Evolutionary conservation across 2,329 filamentous ascomycete species (phyloP).

Genomic region (Colletotrichum aenigma): DNA sequence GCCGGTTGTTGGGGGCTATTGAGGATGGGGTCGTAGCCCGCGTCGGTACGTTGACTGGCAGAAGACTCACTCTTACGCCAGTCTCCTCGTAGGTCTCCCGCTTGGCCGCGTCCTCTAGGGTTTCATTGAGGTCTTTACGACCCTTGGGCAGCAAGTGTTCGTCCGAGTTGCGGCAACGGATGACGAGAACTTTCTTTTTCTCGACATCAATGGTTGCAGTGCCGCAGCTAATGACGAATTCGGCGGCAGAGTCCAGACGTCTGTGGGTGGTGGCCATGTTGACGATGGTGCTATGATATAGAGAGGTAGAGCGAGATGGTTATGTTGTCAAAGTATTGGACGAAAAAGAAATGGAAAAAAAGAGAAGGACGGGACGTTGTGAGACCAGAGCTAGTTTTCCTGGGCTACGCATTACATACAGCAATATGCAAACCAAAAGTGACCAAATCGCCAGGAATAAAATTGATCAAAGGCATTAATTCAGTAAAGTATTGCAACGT

Average conservation of each 20-base stretch:
- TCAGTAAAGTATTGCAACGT: not conserved
- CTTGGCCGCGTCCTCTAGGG: slow-evolving; percentile 8
- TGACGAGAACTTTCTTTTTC: not conserved
- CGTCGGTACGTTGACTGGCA: not conserved
- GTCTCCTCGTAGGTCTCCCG: slow-evolving; percentile 24
- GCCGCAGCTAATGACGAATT: not conserved
- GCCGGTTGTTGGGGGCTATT: not conserved
- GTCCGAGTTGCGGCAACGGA: not conserved
- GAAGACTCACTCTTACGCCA: not conserved
- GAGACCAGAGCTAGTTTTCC: not conserved
- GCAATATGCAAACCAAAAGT: not conserved
- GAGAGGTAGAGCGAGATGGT: too few relatives aligned
- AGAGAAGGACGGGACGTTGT: not conserved
- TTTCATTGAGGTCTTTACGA: slow-evolving; percentile 22
- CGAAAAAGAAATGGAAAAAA: not conserved
- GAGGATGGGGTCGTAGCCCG: not conserved
- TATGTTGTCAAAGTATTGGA: too few relatives aligned
- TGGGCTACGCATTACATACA: not conserved
- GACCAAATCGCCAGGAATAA: not conserved
- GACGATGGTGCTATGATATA: too few relatives aligned
- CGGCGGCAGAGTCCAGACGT: not conserved
- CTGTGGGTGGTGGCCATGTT: not conserved
- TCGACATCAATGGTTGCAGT: not conserved
- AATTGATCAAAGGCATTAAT: not conserved
- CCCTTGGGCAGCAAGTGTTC: slow-evolving; percentile 21